These are phyloP conservation scores for Candida ulmi DNA, from an alignment of 805 yeast species.

Conservation along the genomic window DNA sequence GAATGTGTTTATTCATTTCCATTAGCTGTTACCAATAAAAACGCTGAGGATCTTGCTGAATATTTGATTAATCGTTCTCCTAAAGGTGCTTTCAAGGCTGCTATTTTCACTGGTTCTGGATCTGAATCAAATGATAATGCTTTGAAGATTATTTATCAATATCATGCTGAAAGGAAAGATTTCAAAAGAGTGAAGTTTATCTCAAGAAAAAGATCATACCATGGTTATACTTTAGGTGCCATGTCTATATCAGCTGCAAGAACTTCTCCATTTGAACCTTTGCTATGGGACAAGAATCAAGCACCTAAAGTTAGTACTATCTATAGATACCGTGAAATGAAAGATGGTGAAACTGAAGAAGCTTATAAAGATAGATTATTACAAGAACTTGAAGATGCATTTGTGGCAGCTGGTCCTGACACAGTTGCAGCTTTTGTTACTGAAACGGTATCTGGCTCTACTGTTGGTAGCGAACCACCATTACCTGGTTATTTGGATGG, in stretches of 20 bases:
- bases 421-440: slow-evolving; percentile 38
- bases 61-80: slow-evolving; percentile 41
- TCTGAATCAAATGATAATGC: slow-evolving; percentile 68
- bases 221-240: slow-evolving; percentile 44
- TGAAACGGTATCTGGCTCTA: slow-evolving; percentile 43
- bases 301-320: slow-evolving; percentile 1
- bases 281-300: background rate
- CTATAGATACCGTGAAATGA: slow-evolving; percentile 25
- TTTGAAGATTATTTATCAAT: slow-evolving; percentile 48
- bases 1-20: slow-evolving; percentile 33
- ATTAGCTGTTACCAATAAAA: slow-evolving; percentile 24
- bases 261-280: background rate
- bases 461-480: slow-evolving; percentile 38
- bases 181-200: slow-evolving; percentile 36
- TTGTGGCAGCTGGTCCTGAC: slow-evolving; percentile 36
- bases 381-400: slow-evolving; percentile 35
- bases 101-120: slow-evolving; percentile 51
- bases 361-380: slow-evolving; percentile 34
- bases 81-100: slow-evolving; percentile 34
- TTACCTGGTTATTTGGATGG: slow-evolving; percentile 42
- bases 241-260: slow-evolving; percentile 34
- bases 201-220: slow-evolving; percentile 40
- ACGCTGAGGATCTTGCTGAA: slow-evolving; percentile 36
- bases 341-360: slow-evolving; percentile 30
- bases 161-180: slow-evolving; percentile 37